phyloP scores from a whole-genome alignment of 768 basidiomycete genomes.

The Lactifluus echinatus region DNA sequence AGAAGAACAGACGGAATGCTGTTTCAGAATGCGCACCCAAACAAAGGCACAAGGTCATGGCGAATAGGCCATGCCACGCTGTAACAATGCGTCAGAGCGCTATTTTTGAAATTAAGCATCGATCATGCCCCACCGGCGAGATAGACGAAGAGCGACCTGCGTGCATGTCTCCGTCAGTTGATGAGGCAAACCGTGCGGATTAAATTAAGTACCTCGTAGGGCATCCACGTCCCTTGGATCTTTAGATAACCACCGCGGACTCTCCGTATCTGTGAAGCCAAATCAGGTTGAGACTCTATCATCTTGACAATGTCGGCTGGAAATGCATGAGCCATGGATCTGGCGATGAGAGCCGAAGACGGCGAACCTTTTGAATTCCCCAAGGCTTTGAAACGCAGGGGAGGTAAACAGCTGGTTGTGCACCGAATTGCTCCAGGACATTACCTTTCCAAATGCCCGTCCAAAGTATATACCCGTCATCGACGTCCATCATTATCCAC shows the following conservation, averaged over 20 bases:
- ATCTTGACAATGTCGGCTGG: constrained; percentile 88
- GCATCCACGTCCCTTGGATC: constrained; percentile 94
- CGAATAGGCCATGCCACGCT: constrained; percentile 88
- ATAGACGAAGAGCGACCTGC: constrained; percentile 69
- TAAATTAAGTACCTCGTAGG: constrained; percentile 57
- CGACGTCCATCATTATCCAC: constrained; percentile 95
- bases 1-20: constrained; percentile 8
- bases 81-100: constrained; percentile 18
- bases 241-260: constrained; percentile 85
- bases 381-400: constrained; percentile 41
- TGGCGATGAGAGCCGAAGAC: neutral
- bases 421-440: neutral
- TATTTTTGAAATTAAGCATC: neutral
- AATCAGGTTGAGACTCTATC: constrained; percentile 85
- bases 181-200: neutral
- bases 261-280: constrained; percentile 71
- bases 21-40: constrained; percentile 48
- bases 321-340: neutral
- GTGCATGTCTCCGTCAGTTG: constrained; percentile 7
- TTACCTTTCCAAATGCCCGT: constrained; percentile 92
- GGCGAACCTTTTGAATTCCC: constrained; percentile 77
- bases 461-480: constrained; percentile 88
- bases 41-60: constrained; percentile 77
- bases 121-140: constrained; percentile 53
- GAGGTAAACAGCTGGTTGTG: constrained; percentile 13